Conservation (phyloP, 345 rosid species). For the Balakata baccata region DNA sequence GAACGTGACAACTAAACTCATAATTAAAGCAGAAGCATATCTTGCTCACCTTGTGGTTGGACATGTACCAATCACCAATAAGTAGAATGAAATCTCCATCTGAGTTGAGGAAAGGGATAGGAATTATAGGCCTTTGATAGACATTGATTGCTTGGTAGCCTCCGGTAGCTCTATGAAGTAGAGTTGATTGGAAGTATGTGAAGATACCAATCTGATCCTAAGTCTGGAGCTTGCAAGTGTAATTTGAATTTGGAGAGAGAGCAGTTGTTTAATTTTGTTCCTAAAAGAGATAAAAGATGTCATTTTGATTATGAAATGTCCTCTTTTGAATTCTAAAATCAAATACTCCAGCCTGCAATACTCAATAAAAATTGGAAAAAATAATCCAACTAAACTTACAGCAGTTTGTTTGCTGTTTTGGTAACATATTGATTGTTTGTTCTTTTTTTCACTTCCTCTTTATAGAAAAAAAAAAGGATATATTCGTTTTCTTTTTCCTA, state of each 20-base stretch:
- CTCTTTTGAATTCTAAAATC: background rate
- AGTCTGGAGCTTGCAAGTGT: constrained; percentile 38
- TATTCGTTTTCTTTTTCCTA: background rate
- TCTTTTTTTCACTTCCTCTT: background rate
- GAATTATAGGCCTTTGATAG: constrained; percentile 47
- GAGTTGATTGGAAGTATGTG: constrained; percentile 50
- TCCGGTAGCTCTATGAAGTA: constrained; percentile 43
- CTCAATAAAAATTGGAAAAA: too few species aligned
- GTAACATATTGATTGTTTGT: background rate
- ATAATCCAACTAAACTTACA: background rate
- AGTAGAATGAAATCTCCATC: constrained; percentile 65
- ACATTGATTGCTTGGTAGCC: constrained; percentile 53
- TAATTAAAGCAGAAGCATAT: background rate
- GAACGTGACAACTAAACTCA: too few species aligned
- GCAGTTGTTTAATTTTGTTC: constrained; percentile 46
- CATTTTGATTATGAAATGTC: background rate
- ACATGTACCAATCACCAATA: constrained; percentile 58
- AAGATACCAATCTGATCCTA: constrained; percentile 45
- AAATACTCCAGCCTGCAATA: background rate
- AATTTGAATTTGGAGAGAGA: constrained; percentile 38
- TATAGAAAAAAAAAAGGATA: background rate
- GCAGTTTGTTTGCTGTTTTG: background rate
- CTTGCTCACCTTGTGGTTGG: constrained; percentile 33
- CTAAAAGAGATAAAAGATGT: constrained; percentile 16
- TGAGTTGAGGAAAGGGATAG: constrained; percentile 51